A percentile compares a stretch with the other conserved stretches of the same genome.
Conservation (phyloP, 2,329 filamentous ascomycete species). For the Cordyceps fumosorosea region DNA sequence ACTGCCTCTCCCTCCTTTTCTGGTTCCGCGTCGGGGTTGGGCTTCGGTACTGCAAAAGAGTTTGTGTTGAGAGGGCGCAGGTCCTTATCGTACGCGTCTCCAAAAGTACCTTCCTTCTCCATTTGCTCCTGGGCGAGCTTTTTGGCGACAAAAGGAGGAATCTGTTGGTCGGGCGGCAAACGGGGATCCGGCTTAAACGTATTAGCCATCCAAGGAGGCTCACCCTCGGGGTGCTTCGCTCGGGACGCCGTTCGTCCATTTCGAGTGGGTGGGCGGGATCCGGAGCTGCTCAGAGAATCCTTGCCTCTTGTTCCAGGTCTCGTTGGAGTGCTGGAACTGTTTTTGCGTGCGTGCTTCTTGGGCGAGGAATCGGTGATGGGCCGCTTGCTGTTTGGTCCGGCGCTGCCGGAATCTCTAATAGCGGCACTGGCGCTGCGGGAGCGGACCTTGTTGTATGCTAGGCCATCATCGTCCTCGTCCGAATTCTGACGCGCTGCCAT, state of each 20-base stretch:
- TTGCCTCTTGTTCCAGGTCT: conserved; percentile 58
- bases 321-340: conserved; percentile 29
- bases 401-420: conserved; percentile 23
- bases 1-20: conserved; percentile 1
- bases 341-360: conserved; percentile 42
- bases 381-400: conserved; percentile 31
- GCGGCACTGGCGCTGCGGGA: conserved; percentile 64
- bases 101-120: conserved; percentile 85
- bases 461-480: conserved; percentile 47
- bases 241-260: conserved; percentile 45
- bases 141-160: conserved; percentile 88
- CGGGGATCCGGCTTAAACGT: conserved; percentile 95
- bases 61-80: conserved; percentile 77
- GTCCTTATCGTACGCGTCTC: conserved; percentile 78
- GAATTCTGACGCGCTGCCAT: conserved; percentile 55
- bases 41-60: conserved; percentile 39
- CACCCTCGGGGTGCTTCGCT: conserved; percentile 75
- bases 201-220: conserved; percentile 89
- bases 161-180: conserved; percentile 88
- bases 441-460: conserved; percentile 55
- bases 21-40: conserved; percentile 23
- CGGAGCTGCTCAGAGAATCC: conserved; percentile 36
- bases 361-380: conserved; percentile 45
- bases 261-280: conserved; percentile 55
- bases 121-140: conserved; percentile 89